These are phyloP conservation scores for Hyaloperonospora brassicae DNA, from an alignment of 352 stramenopile genomes.

Conservation along the genomic window DNA sequence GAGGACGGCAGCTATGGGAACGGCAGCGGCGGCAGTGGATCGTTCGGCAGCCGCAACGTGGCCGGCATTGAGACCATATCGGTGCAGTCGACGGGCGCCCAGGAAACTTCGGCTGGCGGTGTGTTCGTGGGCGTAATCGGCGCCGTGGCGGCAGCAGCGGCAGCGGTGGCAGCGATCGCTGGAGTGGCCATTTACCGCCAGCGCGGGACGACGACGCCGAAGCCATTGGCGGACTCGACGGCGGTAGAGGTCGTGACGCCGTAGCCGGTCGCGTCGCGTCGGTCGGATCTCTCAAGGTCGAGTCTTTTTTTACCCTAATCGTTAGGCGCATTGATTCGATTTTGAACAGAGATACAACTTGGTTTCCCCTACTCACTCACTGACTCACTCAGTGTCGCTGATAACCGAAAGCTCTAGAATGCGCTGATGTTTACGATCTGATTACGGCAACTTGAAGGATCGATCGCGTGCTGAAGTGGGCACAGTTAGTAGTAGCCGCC, in stretches of 20 bases:
- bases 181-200: conserved; percentile 33
- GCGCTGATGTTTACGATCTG: too few species aligned
- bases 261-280: not conserved
- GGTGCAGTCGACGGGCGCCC: conserved; percentile 11
- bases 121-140: conserved; percentile 24
- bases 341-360: too few species aligned
- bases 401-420: too few species aligned
- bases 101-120: conserved; percentile 13
- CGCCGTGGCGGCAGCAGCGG: conserved; percentile 25
- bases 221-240: not conserved
- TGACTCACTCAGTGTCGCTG: too few species aligned
- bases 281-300: too few species aligned
- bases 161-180: conserved; percentile 25
- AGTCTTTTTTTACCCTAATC: too few species aligned
- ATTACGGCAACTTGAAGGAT: too few species aligned
- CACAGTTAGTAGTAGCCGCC: too few species aligned
- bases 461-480: too few species aligned
- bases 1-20: not conserved
- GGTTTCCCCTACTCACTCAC: too few species aligned
- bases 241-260: not conserved
- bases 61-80: conserved; percentile 7
- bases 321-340: too few species aligned
- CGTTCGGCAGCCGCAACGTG: not conserved
- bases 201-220: not conserved
- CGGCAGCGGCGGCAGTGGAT: too few species aligned